Percentiles rank a stretch among this genome's conserved stretches.
Conservation (phyloP, 2,329 filamentous ascomycete genomes). For the Macrophomina phaseolina region DNA sequence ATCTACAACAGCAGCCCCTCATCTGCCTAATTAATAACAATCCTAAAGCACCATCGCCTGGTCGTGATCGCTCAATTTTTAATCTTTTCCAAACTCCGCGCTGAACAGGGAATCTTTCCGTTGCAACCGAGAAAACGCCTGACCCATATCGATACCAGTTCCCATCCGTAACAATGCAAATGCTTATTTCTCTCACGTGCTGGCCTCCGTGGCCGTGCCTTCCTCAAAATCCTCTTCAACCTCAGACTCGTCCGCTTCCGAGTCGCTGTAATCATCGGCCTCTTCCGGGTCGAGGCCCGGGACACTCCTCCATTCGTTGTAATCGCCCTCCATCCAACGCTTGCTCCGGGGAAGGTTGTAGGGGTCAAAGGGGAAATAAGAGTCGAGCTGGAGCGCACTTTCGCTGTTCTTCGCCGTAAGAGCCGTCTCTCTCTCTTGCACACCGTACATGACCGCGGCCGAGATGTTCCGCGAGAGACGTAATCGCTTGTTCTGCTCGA, state of each 20-base stretch:
- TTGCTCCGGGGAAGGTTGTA: constrained; percentile 89
- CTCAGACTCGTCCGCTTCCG: constrained; percentile 36
- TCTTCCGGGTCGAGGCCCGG: constrained; percentile 46
- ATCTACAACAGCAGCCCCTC: neutral
- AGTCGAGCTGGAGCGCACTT: constrained; percentile 82
- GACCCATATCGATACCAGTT: neutral
- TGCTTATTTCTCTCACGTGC: constrained; percentile 10
- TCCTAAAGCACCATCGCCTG: neutral
- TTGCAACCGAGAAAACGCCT: neutral
- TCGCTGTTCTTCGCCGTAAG: constrained; percentile 67
- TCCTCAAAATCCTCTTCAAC: constrained; percentile 36
- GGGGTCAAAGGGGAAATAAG: constrained; percentile 97
- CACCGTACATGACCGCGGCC: constrained; percentile 49
- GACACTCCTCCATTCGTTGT: constrained; percentile 45
- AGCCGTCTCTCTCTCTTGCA: constrained; percentile 61
- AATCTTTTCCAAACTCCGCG: constrained; percentile 24
- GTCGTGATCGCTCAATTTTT: constrained; percentile 3
- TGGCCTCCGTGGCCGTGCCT: constrained; percentile 30
- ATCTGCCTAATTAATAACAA: constrained; percentile 2
- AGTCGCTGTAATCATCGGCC: constrained; percentile 44
- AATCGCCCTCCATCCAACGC: constrained; percentile 76
- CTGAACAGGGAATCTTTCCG: constrained; percentile 17
- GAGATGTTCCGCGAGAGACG: constrained; percentile 74
- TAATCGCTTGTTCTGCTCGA: constrained; percentile 92
- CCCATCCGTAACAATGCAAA: neutral